These are phyloP conservation scores for Mortierella sp. DNA, from an alignment of 371 early-diverging fungal species.

Conservation along the genomic window DNA sequence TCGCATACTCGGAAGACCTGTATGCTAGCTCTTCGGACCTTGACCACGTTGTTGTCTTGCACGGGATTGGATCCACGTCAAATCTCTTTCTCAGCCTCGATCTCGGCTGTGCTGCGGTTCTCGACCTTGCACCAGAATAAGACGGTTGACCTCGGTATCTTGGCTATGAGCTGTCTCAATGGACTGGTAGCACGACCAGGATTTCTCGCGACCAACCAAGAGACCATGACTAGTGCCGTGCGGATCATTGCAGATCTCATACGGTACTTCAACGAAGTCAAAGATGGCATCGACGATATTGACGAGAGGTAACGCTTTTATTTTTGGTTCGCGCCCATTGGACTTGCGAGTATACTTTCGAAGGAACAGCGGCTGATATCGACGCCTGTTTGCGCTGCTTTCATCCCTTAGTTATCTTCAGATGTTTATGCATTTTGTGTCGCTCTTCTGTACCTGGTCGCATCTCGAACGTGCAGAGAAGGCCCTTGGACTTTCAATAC, in stretches of 20 bases:
- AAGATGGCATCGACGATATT: constrained; percentile 52
- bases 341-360: too few species aligned
- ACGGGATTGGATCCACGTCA: constrained; percentile 43
- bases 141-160: constrained; percentile 43
- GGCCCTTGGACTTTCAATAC: constrained; percentile 29
- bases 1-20: constrained; percentile 47
- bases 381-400: too few species aligned
- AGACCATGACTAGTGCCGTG: constrained; percentile 41
- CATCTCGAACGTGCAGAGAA: constrained; percentile 50
- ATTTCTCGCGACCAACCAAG: constrained; percentile 46
- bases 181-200: constrained; percentile 50
- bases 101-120: constrained; percentile 37
- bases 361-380: too few species aligned
- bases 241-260: constrained; percentile 45
- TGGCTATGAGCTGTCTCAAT: constrained; percentile 45
- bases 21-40: constrained; percentile 33
- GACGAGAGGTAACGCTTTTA: constrained; percentile 52
- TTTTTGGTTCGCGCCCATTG: too few species aligned
- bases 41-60: constrained; percentile 36
- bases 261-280: constrained; percentile 48
- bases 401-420: constrained; percentile 33
- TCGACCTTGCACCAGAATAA: constrained; percentile 50
- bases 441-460: constrained; percentile 40
- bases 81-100: constrained; percentile 26
- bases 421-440: constrained; percentile 53